Conservation (phyloP, 495 filamentous ascomycete species). For the Cudoniella acicularis region DNA sequence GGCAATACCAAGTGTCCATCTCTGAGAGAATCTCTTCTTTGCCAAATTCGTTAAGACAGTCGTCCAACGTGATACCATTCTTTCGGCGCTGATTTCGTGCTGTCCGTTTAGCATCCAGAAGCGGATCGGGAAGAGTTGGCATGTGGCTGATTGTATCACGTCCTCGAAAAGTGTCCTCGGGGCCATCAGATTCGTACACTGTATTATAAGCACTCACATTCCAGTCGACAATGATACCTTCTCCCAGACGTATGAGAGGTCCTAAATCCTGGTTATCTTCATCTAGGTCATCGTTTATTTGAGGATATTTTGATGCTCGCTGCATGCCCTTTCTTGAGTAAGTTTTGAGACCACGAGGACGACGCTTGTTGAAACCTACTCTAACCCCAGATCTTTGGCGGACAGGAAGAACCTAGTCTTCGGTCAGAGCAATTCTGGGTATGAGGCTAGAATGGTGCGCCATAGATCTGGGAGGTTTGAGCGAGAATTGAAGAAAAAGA, state of each 20-base stretch:
- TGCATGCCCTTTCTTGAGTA: conserved; percentile 29
- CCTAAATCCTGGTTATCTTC: conserved; percentile 39
- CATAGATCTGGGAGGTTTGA: no score
- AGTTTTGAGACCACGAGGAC: conserved; percentile 21
- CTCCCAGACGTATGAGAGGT: conserved; percentile 69
- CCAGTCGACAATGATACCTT: conserved; percentile 87
- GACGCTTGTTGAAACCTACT: conserved; percentile 23
- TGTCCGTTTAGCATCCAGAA: conserved; percentile 56
- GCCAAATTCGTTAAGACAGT: conserved; percentile 91
- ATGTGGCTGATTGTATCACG: conserved; percentile 48
- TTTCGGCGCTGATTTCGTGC: conserved; percentile 59
- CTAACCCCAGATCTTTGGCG: conserved; percentile 17
- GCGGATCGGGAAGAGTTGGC: conserved; percentile 58
- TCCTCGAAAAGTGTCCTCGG: conserved; percentile 43
- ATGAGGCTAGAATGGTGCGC: not conserved
- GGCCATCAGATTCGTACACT: conserved; percentile 52
- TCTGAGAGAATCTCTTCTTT: conserved; percentile 89
- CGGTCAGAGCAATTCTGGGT: conserved; percentile 13
- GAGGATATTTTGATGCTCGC: conserved; percentile 2
- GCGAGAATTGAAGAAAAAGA: not conserved
- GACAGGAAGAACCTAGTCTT: conserved; percentile 27
- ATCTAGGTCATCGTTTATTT: conserved; percentile 4
- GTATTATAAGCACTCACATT: conserved; percentile 57
- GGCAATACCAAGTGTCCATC: conserved; percentile 95
- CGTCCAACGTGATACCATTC: conserved; percentile 76